Evolutionary conservation across 2,329 filamentous ascomycete genomes (phyloP).

Genomic region (Epichloe sp.): DNA sequence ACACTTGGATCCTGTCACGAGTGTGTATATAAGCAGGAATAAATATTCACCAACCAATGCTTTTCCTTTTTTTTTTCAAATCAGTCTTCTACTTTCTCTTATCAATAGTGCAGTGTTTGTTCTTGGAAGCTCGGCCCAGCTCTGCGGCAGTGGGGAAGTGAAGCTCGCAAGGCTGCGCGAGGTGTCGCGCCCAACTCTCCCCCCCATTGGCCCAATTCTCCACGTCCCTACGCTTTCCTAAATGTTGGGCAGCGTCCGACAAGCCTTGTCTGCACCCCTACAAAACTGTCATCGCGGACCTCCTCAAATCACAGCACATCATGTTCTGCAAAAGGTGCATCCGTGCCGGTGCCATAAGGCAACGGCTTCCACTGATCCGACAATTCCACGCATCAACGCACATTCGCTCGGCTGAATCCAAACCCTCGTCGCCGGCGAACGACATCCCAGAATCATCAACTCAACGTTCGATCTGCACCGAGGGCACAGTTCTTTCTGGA

Average conservation of each 20-base stretch:
- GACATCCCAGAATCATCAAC: constrained; percentile 17
- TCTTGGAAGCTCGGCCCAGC: too few relatives aligned
- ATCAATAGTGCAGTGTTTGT: too few relatives aligned
- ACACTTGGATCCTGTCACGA: constrained; percentile 16
- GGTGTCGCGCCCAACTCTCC: not conserved
- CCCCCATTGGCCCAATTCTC: constrained; percentile 5
- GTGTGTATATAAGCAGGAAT: constrained; percentile 15
- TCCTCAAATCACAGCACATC: constrained; percentile 7
- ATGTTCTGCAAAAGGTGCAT: constrained; percentile 38
- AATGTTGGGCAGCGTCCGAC: constrained; percentile 3
- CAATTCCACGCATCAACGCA: constrained; percentile 28
- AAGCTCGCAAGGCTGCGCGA: not conserved
- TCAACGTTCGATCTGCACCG: constrained; percentile 39
- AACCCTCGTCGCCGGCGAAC: constrained; percentile 23
- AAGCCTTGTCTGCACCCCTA: constrained; percentile 1
- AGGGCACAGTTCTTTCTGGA: constrained; percentile 58
- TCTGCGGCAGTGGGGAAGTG: not conserved
- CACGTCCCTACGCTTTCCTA: not conserved
- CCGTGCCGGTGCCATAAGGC: constrained; percentile 24
- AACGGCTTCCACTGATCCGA: constrained; percentile 18
- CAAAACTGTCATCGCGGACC: not conserved
- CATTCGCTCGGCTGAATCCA: constrained; percentile 23
- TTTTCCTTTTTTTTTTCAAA: too few relatives aligned
- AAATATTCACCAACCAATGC: too few relatives aligned
- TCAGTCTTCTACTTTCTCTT: too few relatives aligned